phyloP scores from a whole-genome alignment of 805 yeast genomes.

The Lipomyces yamanashiensis region DNA sequence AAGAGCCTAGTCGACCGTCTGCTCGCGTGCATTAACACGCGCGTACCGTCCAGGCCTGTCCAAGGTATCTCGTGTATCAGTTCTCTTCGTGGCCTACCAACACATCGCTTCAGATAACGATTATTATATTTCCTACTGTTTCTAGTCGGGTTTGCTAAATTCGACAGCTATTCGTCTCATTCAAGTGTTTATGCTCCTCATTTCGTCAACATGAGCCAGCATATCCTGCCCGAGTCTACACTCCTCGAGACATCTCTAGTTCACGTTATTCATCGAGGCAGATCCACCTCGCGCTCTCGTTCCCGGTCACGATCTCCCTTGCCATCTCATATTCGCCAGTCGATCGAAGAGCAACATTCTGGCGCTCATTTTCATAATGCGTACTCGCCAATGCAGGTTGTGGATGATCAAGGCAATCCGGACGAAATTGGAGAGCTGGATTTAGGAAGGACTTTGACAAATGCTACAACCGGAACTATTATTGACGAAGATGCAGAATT shows the following conservation, averaged over 20 bases:
- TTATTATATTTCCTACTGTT: not conserved
- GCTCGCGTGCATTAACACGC: no score
- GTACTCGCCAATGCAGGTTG: constrained; percentile 17
- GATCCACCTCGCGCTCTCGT: constrained; percentile 5
- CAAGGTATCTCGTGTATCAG: no score
- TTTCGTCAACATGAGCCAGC: not conserved
- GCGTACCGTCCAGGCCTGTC: no score
- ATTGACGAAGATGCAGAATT: constrained; percentile 19
- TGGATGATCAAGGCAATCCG: not conserved
- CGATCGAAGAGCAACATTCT: constrained; percentile 8
- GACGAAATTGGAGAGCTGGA: constrained; percentile 3
- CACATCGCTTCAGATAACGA: no score
- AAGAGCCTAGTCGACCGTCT: no score
- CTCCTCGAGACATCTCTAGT: not conserved
- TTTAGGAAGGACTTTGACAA: constrained; percentile 5
- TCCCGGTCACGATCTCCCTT: constrained; percentile 5
- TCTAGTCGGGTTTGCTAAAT: no score
- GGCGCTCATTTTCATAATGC: constrained; percentile 23
- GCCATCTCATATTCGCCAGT: not conserved
- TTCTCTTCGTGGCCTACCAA: no score
- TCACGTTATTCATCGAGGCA: not conserved
- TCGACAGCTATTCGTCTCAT: no score
- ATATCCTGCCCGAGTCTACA: not conserved
- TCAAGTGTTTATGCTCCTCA: not conserved
- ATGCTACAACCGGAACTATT: constrained; percentile 1